Conservation (phyloP, 495 filamentous ascomycete genomes). For the Clavariopsis aquatica region DNA sequence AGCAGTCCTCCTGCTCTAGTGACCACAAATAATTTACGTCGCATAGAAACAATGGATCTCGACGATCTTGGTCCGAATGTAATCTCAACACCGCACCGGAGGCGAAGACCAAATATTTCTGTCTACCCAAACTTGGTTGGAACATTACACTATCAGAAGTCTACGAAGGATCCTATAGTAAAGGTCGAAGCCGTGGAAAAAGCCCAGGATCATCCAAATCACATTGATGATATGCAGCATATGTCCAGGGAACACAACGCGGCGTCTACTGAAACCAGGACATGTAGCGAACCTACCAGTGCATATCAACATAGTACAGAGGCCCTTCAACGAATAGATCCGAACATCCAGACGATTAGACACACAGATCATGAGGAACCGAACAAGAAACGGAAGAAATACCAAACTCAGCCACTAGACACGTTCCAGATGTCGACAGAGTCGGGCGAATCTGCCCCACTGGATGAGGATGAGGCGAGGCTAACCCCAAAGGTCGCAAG, state of each 20-base stretch:
- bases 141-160: slow-evolving; percentile 31
- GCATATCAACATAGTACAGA: not conserved
- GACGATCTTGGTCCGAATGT: slow-evolving; percentile 36
- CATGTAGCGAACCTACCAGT: slow-evolving; percentile 25
- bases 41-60: slow-evolving; percentile 46
- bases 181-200: slow-evolving; percentile 20
- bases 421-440: slow-evolving; percentile 17
- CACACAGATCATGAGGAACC: slow-evolving; percentile 5
- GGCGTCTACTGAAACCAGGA: slow-evolving; percentile 7
- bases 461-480: not conserved
- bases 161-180: slow-evolving; percentile 26
- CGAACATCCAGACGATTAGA: slow-evolving; percentile 13
- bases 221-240: not conserved
- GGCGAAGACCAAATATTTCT: not conserved
- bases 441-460: slow-evolving; percentile 23
- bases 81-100: slow-evolving; percentile 33
- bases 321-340: slow-evolving; percentile 22
- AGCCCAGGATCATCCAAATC: not conserved
- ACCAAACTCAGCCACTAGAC: not conserved
- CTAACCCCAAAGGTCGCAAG: slow-evolving; percentile 20
- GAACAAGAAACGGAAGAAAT: slow-evolving; percentile 13
- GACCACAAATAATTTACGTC: slow-evolving; percentile 12
- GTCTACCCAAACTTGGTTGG: not conserved
- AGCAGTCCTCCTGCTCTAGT: slow-evolving; percentile 37
- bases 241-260: not conserved